Conservation (phyloP, 2,329 filamentous ascomycete species). For the Metarhizium sp. region DNA sequence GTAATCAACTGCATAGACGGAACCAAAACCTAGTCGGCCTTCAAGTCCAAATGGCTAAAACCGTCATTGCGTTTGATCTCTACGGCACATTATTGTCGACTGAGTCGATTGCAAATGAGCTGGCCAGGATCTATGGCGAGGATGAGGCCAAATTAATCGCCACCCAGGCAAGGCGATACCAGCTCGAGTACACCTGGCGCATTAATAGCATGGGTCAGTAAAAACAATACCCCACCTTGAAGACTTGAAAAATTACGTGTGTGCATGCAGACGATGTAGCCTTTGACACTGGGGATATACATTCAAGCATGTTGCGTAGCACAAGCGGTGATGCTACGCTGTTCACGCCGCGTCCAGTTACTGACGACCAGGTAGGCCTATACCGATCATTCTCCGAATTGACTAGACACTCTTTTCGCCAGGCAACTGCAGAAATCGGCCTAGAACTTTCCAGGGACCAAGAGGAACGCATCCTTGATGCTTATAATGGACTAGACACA, state of each 20-base stretch:
- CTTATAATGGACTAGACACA: constrained; percentile 54
- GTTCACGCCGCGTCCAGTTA: not conserved
- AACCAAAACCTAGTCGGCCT: not conserved
- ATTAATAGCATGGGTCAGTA: constrained; percentile 63
- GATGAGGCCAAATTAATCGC: constrained; percentile 49
- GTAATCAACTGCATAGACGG: not conserved
- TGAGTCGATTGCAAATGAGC: constrained; percentile 52
- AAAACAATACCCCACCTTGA: not conserved
- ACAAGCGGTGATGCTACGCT: not conserved
- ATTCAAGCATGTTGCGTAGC: not conserved
- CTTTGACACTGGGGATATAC: not conserved
- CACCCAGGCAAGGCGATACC: constrained; percentile 55
- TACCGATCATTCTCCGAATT: constrained; percentile 35
- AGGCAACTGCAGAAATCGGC: constrained; percentile 52
- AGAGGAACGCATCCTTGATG: constrained; percentile 44
- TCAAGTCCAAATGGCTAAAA: constrained; percentile 16
- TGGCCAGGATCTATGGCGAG: constrained; percentile 47
- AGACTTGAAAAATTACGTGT: too few relatives aligned
- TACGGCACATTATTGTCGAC: constrained; percentile 70
- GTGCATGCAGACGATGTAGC: not conserved
- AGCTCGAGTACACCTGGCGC: constrained; percentile 71
- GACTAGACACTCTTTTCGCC: constrained; percentile 43
- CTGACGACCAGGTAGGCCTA: constrained; percentile 30
- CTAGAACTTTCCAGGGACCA: constrained; percentile 33
- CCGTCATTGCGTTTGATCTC: constrained; percentile 61